These are phyloP conservation scores for Enterospora canceri DNA, from an alignment of 371 early-diverging fungal species.

Conservation along the genomic window DNA sequence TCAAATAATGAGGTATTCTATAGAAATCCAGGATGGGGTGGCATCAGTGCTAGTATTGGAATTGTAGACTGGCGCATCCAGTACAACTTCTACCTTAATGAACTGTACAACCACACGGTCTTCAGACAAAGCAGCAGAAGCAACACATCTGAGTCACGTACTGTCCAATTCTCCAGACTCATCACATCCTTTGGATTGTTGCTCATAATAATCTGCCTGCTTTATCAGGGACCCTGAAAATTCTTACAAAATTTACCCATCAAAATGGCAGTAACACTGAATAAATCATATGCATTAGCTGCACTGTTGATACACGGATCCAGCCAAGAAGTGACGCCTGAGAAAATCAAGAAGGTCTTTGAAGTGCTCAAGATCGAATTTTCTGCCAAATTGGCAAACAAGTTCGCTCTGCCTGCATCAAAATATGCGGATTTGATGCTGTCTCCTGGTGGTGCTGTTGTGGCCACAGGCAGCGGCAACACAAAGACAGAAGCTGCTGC, in stretches of 20 bases:
- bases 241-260: slow-evolving; percentile 11
- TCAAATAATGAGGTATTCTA: too few relatives aligned
- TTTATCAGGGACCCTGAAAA: too few relatives aligned
- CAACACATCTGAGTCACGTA: too few relatives aligned
- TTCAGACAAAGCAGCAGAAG: too few relatives aligned
- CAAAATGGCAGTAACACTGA: slow-evolving; percentile 15
- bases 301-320: slow-evolving; percentile 35
- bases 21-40: too few relatives aligned
- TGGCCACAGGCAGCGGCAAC: background rate
- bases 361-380: slow-evolving; percentile 27
- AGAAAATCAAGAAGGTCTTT: slow-evolving; percentile 35
- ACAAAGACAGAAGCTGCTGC: slow-evolving; percentile 1
- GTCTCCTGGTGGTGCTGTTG: background rate
- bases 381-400: slow-evolving; percentile 29
- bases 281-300: slow-evolving; percentile 39
- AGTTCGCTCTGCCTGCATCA: slow-evolving; percentile 20
- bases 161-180: too few relatives aligned
- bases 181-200: too few relatives aligned
- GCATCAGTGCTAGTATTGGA: too few relatives aligned
- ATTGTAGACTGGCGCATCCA: too few relatives aligned
- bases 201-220: too few relatives aligned
- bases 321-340: slow-evolving; percentile 34
- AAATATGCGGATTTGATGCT: slow-evolving; percentile 30
- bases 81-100: too few relatives aligned
- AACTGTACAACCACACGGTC: too few relatives aligned